phyloP scores from a whole-genome alignment of 805 yeast species.

The Teunomyces aglyptinius region DNA sequence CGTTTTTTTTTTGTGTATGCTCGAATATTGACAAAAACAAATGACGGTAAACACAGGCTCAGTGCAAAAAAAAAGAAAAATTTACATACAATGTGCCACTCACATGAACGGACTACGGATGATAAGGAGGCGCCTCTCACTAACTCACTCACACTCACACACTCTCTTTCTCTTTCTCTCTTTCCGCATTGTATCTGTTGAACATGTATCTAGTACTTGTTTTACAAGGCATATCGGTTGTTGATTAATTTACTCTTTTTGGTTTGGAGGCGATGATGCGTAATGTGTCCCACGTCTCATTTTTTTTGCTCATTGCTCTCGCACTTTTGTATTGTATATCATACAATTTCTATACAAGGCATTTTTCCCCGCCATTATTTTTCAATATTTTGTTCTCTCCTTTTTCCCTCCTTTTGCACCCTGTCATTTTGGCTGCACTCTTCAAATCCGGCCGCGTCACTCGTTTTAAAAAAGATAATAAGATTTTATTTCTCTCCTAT shows the following conservation, averaged over 20 bases:
- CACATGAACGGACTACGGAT: not conserved
- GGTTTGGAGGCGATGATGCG: too few species aligned
- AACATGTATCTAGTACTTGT: too few species aligned
- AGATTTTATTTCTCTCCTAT: slow-evolving; percentile 1
- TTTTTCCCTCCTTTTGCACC: not conserved
- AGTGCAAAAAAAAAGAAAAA: not conserved
- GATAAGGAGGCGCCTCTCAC: too few species aligned
- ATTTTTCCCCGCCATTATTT: not conserved
- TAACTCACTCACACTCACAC: too few species aligned
- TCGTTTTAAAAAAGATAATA: not conserved
- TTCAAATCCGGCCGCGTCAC: slow-evolving; percentile 1
- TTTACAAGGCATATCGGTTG: too few species aligned
- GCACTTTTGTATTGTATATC: too few species aligned
- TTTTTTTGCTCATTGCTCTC: too few species aligned
- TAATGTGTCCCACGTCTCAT: too few species aligned
- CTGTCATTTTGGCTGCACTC: slow-evolving; percentile 1
- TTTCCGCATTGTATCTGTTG: too few species aligned
- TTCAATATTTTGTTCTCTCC: not conserved
- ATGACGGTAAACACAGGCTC: slow-evolving; percentile 1
- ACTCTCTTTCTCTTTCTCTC: too few species aligned
- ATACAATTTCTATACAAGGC: too few species aligned
- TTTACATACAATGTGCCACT: not conserved
- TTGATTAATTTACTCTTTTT: too few species aligned
- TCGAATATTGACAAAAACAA: not conserved
- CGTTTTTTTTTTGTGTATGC: not conserved